Percentiles rank a stretch among this genome's conserved stretches.
These are phyloP conservation scores for Mrakiaceae sp. DNA, from an alignment of 1,284 basidiomycete species.

Conservation along the genomic window DNA sequence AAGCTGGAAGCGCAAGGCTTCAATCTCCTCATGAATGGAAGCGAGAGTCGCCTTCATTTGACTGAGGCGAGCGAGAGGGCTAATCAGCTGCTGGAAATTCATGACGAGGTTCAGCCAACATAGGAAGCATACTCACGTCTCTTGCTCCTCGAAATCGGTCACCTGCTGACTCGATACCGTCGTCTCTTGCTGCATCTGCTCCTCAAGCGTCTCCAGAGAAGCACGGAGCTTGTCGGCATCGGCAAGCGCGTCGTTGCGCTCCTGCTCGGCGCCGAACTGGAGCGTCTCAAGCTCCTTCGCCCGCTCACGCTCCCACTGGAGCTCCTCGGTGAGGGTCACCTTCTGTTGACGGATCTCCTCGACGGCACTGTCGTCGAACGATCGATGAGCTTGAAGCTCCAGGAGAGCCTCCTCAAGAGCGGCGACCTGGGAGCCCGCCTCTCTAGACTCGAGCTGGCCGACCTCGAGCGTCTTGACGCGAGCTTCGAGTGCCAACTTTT, in stretches of 20 bases:
- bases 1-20: background rate
- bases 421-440: too few species aligned
- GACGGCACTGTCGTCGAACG: too few species aligned
- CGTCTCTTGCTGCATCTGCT: background rate
- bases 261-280: background rate
- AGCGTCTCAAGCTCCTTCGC: background rate
- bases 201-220: background rate
- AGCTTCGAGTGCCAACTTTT: too few species aligned
- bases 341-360: too few species aligned
- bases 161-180: too few species aligned
- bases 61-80: background rate
- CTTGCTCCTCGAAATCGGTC: background rate
- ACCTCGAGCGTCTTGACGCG: too few species aligned
- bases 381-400: too few species aligned
- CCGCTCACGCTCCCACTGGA: background rate
- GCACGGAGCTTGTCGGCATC: background rate
- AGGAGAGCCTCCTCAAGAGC: too few species aligned
- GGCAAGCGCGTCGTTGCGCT: background rate
- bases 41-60: background rate
- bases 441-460: too few species aligned
- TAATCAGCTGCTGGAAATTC: background rate
- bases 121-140: background rate
- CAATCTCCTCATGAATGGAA: background rate
- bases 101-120: too few species aligned
- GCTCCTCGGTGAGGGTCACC: too few species aligned